Conservation (phyloP, 2,329 filamentous ascomycete species). For the Colletotrichum acutatum region DNA sequence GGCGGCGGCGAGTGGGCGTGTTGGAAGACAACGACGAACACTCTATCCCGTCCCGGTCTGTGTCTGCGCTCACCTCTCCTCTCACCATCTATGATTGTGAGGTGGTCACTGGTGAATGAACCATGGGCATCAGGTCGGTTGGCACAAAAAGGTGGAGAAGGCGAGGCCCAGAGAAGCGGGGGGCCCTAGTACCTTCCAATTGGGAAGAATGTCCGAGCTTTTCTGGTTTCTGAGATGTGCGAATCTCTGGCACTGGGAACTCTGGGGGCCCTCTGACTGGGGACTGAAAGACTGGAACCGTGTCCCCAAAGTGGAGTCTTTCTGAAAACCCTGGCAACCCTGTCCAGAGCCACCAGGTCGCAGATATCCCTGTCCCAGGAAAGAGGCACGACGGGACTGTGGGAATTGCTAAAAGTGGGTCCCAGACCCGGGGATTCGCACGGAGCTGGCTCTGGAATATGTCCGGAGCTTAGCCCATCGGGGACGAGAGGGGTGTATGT, state of each 20-base stretch:
- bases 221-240: conserved; percentile 21
- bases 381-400: neutral
- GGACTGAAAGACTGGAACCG: neutral
- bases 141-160: conserved; percentile 8
- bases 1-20: neutral
- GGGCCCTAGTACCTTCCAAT: conserved; percentile 32
- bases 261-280: neutral
- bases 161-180: conserved; percentile 20
- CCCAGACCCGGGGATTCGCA: conserved; percentile 20
- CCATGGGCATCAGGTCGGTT: neutral
- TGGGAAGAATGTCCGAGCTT: conserved; percentile 37
- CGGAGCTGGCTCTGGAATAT: conserved; percentile 31
- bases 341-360: neutral
- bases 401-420: neutral
- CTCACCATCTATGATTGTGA: neutral
- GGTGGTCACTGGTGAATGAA: neutral
- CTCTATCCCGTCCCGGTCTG: neutral
- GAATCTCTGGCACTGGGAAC: neutral
- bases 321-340: neutral
- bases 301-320: neutral
- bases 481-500: neutral
- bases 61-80: neutral
- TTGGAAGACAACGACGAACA: neutral
- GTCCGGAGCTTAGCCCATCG: conserved; percentile 17
- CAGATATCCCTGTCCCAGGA: neutral